Evolutionary conservation across 768 basidiomycete genomes (phyloP), one percentile per base, ranked within the genome.

Genomic region (Leccinum boreale): DNA sequence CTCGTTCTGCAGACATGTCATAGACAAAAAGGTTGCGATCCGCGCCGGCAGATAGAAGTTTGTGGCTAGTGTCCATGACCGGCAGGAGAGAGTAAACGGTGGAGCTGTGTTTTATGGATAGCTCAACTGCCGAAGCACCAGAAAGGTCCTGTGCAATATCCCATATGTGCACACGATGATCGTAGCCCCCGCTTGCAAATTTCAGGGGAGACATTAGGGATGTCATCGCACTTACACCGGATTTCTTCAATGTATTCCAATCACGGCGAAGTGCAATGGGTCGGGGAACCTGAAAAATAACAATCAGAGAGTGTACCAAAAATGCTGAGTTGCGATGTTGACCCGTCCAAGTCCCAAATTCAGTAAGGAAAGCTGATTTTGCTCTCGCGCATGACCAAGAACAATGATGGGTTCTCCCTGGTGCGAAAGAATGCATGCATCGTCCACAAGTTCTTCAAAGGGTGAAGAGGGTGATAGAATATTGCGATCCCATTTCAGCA

Each of bases 151-250:
- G 63, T 6, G 72, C 62, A 29, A 81, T 54, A 15, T 74, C 68
- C 82, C 82, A 82, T 6, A 81, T 63, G 56, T 81, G 80, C 17
- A 83, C 73, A 36, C 62, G 54, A 54, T 80, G 80, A 64, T 82
- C 80, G 49, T 79, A 74, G 5, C 81, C 81, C 24, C 80, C 82
- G 9, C 74, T 82, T 3, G 73, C 79, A 65, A 83, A 82, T 67
- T 71, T 67, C 36, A 69, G 63, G 12, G 76, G 73, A 33, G 75
- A 76, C 64, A 71, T 65, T 70, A 81, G 67, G 14, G 77, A 42
- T n/a, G 77, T 65, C 11, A 81, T 60, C 17, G 77, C 75, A 52
- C 79, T 80, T 26, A 76, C 72, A 3, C 80, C 81, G 14, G 68
- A 62, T 58, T 71, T 78, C 61, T 73, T 80, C 14, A n/a, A 44